Percentiles rank a stretch among this genome's conserved stretches.
Evolutionary conservation across 2,329 filamentous ascomycete species (phyloP).

Genomic region (Botrytis galanthina): DNA sequence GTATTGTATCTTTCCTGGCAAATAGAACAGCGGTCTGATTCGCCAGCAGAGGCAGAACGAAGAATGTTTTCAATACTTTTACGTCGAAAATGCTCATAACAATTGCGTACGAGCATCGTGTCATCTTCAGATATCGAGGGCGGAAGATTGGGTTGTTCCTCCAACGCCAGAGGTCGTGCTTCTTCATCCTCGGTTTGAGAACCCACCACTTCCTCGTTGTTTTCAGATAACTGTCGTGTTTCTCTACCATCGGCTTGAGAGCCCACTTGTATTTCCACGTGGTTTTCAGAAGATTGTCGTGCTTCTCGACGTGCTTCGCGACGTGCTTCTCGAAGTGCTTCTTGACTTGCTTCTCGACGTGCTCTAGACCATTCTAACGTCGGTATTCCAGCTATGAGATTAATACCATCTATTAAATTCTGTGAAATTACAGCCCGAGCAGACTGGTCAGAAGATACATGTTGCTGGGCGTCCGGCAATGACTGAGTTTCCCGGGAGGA

Average conservation of each 20-base stretch:
- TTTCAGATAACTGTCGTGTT: background rate
- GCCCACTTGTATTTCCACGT: background rate
- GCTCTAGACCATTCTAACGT: accelerated
- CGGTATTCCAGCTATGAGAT: background rate
- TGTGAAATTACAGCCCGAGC: background rate
- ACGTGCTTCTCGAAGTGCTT: no score
- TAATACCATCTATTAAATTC: background rate
- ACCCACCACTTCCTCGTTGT: background rate
- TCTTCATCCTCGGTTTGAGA: background rate
- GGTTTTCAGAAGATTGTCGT: background rate
- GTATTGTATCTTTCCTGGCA: background rate
- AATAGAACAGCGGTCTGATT: background rate
- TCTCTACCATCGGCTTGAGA: background rate
- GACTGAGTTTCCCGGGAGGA: background rate
- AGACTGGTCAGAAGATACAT: background rate
- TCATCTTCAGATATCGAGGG: background rate
- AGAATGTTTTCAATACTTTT: background rate
- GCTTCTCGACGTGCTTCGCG: background rate
- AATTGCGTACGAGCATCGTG: background rate
- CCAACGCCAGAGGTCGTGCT: background rate
- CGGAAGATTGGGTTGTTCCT: background rate
- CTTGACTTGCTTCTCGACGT: background rate
- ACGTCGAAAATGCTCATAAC: background rate
- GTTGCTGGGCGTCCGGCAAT: background rate
- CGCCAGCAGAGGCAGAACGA: background rate